Evolutionary conservation across 345 rosid species (phyloP).

Genomic region (Lepidium aucheri): DNA sequence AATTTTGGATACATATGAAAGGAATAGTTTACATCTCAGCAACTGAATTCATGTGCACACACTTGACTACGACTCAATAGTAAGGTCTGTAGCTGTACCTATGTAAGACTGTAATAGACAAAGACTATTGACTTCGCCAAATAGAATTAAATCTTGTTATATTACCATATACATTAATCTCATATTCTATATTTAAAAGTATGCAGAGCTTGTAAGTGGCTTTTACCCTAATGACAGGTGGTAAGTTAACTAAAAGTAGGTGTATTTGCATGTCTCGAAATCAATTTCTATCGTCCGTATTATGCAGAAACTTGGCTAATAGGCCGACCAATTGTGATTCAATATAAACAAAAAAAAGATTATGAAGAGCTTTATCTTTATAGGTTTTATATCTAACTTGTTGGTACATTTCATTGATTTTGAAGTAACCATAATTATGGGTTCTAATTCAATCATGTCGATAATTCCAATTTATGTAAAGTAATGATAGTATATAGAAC

Average conservation of each 20-base stretch:
- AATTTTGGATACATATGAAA: no score
- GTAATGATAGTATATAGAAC: not conserved
- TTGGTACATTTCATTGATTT: not conserved
- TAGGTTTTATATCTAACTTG: not conserved
- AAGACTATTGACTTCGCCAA: conserved; percentile 16
- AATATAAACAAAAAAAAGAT: no score
- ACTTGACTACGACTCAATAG: conserved; percentile 7
- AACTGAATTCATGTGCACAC: conserved; percentile 6
- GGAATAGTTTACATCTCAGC: not conserved
- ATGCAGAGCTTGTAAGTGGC: no score
- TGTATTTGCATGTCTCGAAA: no score
- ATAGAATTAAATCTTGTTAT: not conserved
- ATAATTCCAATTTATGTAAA: not conserved
- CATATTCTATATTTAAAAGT: not conserved
- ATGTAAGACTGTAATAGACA: conserved; percentile 1
- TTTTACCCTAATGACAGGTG: no score
- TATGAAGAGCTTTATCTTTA: not conserved
- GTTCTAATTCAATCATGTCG: not conserved
- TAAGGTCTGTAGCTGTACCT: conserved; percentile 6
- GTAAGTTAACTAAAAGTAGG: no score
- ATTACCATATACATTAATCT: no score
- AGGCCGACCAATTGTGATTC: no score
- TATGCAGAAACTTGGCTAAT: no score
- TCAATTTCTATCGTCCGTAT: no score
- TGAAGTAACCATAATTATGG: not conserved